Percentiles rank a stretch among this genome's conserved stretches.
Conservation (phyloP, 306 rosid species). For the Quercus wislizeni region DNA sequence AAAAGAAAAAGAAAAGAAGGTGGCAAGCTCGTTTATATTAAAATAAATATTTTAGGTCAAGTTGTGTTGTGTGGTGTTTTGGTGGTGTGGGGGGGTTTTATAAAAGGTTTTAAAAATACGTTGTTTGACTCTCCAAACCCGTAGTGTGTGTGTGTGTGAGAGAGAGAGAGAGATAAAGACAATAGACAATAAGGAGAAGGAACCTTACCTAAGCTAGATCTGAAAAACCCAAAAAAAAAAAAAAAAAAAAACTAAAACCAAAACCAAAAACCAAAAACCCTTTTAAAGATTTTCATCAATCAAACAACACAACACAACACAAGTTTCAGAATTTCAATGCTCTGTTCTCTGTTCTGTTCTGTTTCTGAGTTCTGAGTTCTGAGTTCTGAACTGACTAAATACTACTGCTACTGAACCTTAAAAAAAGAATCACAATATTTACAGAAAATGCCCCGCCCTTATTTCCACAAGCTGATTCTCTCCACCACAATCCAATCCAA, state of each 20-base stretch:
- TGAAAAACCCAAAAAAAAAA: too few relatives aligned
- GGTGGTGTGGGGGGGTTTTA: neutral
- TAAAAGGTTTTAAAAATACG: conserved; percentile 28
- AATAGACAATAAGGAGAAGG: neutral
- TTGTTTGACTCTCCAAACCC: conserved; percentile 43
- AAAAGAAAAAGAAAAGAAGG: too few relatives aligned
- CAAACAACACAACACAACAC: too few relatives aligned
- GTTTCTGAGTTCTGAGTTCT: too few relatives aligned
- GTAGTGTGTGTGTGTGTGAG: neutral
- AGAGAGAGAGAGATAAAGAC: conserved; percentile 14
- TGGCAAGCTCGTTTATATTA: too few relatives aligned
- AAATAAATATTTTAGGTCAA: conserved; percentile 41
- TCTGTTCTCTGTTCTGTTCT: conserved; percentile 28
- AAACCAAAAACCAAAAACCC: too few relatives aligned
- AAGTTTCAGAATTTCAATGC: too few relatives aligned
- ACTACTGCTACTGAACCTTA: too few relatives aligned
- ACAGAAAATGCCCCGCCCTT: conserved; percentile 65
- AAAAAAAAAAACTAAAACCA: too few relatives aligned
- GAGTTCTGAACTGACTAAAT: too few relatives aligned
- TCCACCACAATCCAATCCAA: conserved; percentile 59
- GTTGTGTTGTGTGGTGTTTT: conserved; percentile 20
- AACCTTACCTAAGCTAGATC: too few relatives aligned
- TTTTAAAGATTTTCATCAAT: too few relatives aligned
- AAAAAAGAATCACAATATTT: neutral
- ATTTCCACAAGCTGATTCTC: conserved; percentile 79